phyloP scores from a whole-genome alignment of 306 rosid genomes.

The Herpetospermum pedunculosum region DNA sequence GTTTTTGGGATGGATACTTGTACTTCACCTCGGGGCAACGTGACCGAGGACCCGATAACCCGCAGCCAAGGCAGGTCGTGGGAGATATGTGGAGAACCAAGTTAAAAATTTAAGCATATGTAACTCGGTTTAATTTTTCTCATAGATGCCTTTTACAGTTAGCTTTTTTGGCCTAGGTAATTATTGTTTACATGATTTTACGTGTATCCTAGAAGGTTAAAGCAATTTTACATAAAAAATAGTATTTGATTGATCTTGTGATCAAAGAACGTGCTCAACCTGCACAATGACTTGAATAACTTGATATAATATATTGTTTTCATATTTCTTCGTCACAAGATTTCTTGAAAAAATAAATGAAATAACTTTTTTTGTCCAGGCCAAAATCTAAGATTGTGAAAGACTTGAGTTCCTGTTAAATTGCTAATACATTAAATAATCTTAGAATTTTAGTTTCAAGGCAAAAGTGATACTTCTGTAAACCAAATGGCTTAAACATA shows the following conservation, averaged over 20 bases:
- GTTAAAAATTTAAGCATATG: slow-evolving; percentile 13
- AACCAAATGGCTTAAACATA: too few species aligned
- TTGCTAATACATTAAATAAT: too few species aligned
- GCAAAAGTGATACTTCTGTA: too few species aligned
- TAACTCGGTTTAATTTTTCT: background rate
- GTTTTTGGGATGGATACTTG: slow-evolving; percentile 73
- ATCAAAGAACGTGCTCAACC: background rate
- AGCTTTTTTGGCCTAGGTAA: background rate
- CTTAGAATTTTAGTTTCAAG: too few species aligned
- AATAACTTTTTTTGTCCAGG: too few species aligned
- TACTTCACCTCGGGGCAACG: slow-evolving; percentile 90
- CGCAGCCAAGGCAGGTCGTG: slow-evolving; percentile 64
- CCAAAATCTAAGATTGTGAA: too few species aligned
- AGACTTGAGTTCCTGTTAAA: too few species aligned
- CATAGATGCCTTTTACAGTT: background rate
- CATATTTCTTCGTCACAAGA: too few species aligned
- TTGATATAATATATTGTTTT: too few species aligned
- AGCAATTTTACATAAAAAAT: background rate
- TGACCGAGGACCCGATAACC: slow-evolving; percentile 87
- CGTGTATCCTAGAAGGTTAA: background rate
- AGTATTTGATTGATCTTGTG: background rate
- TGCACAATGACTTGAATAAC: background rate
- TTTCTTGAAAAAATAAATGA: too few species aligned
- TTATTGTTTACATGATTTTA: background rate
- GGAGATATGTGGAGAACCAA: slow-evolving; percentile 77